Evolutionary conservation across 495 filamentous ascomycete genomes (phyloP).

Genomic region (Penicillium egyptiacum): DNA sequence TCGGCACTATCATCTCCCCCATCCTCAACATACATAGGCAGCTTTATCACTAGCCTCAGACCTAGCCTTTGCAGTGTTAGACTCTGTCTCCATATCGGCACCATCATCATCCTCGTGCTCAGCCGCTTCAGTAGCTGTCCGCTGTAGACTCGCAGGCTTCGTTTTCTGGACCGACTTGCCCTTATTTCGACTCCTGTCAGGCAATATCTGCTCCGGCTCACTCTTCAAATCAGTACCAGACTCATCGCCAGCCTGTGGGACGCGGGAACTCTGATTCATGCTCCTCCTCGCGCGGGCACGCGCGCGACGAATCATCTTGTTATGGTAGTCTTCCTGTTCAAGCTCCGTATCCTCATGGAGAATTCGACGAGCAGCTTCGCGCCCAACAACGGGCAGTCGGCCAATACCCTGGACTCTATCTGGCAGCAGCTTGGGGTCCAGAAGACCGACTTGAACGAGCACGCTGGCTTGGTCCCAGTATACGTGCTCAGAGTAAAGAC

Average conservation of each 20-base stretch:
- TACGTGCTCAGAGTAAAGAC: constrained; percentile 78
- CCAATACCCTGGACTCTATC: constrained; percentile 49
- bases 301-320: constrained; percentile 39
- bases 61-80: constrained; percentile 15
- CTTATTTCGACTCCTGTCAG: constrained; percentile 19
- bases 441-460: constrained; percentile 70
- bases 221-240: constrained; percentile 29
- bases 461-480: constrained; percentile 88
- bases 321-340: constrained; percentile 43
- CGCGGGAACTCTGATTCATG: constrained; percentile 10
- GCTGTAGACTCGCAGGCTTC: constrained; percentile 5
- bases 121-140: constrained; percentile 8
- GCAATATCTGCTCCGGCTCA: constrained; percentile 21
- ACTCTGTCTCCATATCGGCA: constrained; percentile 22
- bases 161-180: constrained; percentile 27
- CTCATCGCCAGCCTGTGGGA: constrained; percentile 25
- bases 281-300: constrained; percentile 21
- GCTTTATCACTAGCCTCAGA: constrained; percentile 4
- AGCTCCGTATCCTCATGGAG: constrained; percentile 55
- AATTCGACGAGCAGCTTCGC: constrained; percentile 65
- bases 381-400: constrained; percentile 68
- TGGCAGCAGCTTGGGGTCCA: constrained; percentile 62
- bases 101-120: constrained; percentile 22
- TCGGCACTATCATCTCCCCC: constrained; percentile 8
- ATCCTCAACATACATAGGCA: constrained; percentile 28